Percentiles rank a stretch among this genome's conserved stretches.
Evolutionary conservation across 2,329 filamentous ascomycete genomes (phyloP).

Genomic region (Penicillium sp.): DNA sequence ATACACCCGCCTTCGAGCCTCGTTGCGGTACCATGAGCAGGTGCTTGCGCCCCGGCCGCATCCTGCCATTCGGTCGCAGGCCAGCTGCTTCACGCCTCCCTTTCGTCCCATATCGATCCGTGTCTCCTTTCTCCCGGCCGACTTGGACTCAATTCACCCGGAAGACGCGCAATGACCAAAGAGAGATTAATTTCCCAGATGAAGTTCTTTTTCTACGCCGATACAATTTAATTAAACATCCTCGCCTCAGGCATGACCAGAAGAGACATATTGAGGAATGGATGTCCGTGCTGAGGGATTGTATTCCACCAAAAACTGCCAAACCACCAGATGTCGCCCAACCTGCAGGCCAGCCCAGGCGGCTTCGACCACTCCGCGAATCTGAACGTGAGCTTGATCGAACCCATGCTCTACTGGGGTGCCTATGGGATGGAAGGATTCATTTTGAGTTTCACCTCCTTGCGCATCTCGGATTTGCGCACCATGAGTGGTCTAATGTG

Average conservation of each 20-base stretch:
- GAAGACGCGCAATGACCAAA: constrained; percentile 1
- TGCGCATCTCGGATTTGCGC: constrained; percentile 39
- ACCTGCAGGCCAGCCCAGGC: constrained; percentile 1
- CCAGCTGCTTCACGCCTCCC: constrained; percentile 15
- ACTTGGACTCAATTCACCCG: constrained; percentile 1
- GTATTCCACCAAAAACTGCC: constrained; percentile 24
- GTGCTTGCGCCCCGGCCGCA: constrained; percentile 38
- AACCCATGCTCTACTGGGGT: constrained; percentile 31
- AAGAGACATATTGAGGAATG: constrained; percentile 32
- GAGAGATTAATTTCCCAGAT: constrained; percentile 13
- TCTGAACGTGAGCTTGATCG: constrained; percentile 22
- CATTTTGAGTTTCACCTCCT: constrained; percentile 37
- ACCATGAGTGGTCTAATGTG: constrained; percentile 43
- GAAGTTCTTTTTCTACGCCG: constrained; percentile 22
- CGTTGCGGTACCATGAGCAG: constrained; percentile 43
- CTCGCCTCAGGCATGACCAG: constrained; percentile 16
- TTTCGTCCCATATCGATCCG: constrained; percentile 10
- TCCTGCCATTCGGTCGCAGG: constrained; percentile 35
- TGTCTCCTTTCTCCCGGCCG: constrained; percentile 7
- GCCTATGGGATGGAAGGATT: constrained; percentile 32
- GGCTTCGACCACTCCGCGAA: constrained; percentile 10
- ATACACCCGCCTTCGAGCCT: constrained; percentile 27
- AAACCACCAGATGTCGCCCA: background rate
- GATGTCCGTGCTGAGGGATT: constrained; percentile 36
- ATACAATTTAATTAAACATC: constrained; percentile 14